Base-by-base conservation (phyloP, 768 basidiomycete species). In the Tricholoma sp. region DNA sequence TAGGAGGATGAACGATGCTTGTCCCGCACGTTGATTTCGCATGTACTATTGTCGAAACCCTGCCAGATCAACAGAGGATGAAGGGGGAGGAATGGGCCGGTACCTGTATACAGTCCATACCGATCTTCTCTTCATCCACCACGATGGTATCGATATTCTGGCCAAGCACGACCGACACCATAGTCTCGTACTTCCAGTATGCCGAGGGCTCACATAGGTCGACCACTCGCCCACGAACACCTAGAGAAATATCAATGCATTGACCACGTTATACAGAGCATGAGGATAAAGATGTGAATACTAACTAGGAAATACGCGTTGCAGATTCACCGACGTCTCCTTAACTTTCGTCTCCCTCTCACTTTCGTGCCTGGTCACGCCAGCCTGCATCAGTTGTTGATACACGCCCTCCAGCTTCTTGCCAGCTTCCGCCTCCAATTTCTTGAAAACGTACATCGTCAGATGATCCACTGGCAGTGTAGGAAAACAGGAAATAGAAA, bases 1-100 rank as follows among this genome's bases (percentile, higher is more conserved):
- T n/a, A 99, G 85, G 0, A 97, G 97, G 47, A 99, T 89, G 75
- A 98, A 98, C 0, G 97, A 98, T 11, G 96, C 96, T 72, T 94
- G 92, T 1, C 96, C 97, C 0, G 90, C 85, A 34, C 95, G 89
- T 71, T 97, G 94, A 59, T 89, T 94, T 59, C 94, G 88, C 83
- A 99, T 84, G 70, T 97, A 98, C 89, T 94, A 63, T 1, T 54
- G 50, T 50, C 4, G 24, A 5, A n/a, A 5, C 5, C 5, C 5
- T 27, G 24, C 5, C 24, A 27, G 3, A 46, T 31, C 54, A 34
- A 24, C 19, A 19, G 35, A 37, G 24, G 24, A 10, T 35, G 19
- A 29, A 49, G n/a, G n/a, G n/a, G n/a, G 49, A n/a, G 27, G 8
- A 31, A 75, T 45, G 46, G 22, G 18, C 24, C 63, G 75, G 47